Base-by-base conservation (phyloP, 306 rosid species). In the Cucurbita ficifolia region DNA sequence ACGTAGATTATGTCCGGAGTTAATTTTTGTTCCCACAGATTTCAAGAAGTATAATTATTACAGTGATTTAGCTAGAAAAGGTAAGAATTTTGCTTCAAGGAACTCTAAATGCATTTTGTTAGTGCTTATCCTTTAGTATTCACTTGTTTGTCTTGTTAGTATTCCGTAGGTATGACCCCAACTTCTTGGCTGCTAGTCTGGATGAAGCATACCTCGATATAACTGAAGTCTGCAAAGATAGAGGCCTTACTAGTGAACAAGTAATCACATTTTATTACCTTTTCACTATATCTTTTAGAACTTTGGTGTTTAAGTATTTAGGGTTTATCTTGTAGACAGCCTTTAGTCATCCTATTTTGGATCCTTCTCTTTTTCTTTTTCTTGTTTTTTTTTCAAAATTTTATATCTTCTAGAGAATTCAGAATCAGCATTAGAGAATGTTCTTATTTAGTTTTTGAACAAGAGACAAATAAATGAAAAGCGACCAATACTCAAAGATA, bases 151-250 rank as follows among this genome's bases (percentile, higher is more conserved):
- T 52, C 50, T 78, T 79, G 45, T 79, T 81, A 94, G 98, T 90
- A 79, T 94, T 86, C 78, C 82, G 56, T 81, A 87, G 84, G 82
- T 90, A 87, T 75, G 98, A 90, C 80, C 89, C 92, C 52, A 85
- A 90, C 84, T 94, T 88, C 84, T 71, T 87, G 79, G 91, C 97
- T 81, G 88, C 92, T 78, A 89, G 98, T 81, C 80, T 90, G 76
- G 97, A 94, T 52, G 96, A 94, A 89, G 97, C 96, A 17, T 94
- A 88, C 88, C 97, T 94, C 67, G 94, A 94, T 84, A 84, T 90
- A 69, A 90, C 97, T 70, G 84, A 87, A 72, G 94, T 87, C 64
- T 90, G 96, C 84, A 90, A 76, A 80, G 86, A 88, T 81, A 87
- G 83, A 81, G 86, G 84, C 56, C 35, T 76, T 77, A 78, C 80